A percentile compares a stretch with the other conserved stretches of the same genome.
Evolutionary conservation across 768 basidiomycete species (phyloP).

Genomic region (Mycena pura): DNA sequence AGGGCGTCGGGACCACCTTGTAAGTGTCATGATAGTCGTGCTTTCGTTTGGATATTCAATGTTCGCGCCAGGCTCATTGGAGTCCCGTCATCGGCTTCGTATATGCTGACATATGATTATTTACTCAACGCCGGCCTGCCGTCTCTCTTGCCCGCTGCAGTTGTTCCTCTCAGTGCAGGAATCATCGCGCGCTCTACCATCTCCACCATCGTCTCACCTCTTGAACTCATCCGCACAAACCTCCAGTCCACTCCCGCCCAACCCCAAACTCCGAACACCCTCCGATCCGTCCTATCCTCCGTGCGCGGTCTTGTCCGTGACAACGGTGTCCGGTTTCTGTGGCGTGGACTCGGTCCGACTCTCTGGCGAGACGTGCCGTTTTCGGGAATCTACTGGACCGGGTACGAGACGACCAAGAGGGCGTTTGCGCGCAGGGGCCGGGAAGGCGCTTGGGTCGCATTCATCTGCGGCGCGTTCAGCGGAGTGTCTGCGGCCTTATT

Average conservation of each 20-base stretch:
- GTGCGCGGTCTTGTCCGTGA: conserved; percentile 63
- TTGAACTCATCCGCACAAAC: conserved; percentile 94
- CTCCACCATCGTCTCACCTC: conserved; percentile 80
- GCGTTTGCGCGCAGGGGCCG: conserved; percentile 58
- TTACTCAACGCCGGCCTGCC: conserved; percentile 71
- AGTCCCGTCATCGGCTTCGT: conserved; percentile 89
- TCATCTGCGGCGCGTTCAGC: conserved; percentile 88
- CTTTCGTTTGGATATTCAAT: conserved; percentile 19
- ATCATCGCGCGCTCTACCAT: conserved; percentile 82
- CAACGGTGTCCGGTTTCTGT: conserved; percentile 76
- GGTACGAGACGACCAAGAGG: conserved; percentile 86
- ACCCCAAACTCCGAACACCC: conserved; percentile 74
- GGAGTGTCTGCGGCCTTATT: conserved; percentile 86
- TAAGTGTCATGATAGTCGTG: conserved; percentile 46
- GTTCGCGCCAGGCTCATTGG: conserved; percentile 73
- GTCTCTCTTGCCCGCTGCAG: conserved; percentile 56
- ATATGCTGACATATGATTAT: conserved; percentile 96
- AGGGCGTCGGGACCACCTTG: conserved; percentile 92
- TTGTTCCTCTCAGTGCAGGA: conserved; percentile 82
- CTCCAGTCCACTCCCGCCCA: conserved; percentile 86
- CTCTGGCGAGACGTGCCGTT: conserved; percentile 99
- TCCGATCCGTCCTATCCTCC: conserved; percentile 73
- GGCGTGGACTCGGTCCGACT: conserved; percentile 91
- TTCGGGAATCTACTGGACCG: conserved; percentile 96
- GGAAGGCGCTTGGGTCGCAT: conserved; percentile 73